These are phyloP conservation scores for Tolypocladium pustulatum DNA, from an alignment of 2,329 filamentous ascomycete genomes.

Conservation along the genomic window DNA sequence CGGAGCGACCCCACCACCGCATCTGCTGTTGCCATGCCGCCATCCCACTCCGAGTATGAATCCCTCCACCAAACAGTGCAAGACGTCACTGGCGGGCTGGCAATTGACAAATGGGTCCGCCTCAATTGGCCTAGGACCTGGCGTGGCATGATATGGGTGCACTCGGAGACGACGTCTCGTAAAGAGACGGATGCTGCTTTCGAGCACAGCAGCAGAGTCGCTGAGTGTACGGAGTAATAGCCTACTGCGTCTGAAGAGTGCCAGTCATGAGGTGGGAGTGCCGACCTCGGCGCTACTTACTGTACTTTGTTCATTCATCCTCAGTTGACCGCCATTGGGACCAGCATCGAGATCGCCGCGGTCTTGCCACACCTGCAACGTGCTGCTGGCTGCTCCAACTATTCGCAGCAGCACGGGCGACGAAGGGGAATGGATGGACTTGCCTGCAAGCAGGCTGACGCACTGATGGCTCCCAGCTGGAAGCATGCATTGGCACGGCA, in stretches of 20 bases:
- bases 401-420: too few species aligned
- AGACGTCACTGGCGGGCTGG: background rate
- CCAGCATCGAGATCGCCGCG: background rate
- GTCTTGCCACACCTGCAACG: background rate
- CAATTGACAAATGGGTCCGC: background rate
- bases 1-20: conserved; percentile 16
- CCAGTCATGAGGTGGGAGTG: background rate
- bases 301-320: background rate
- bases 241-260: background rate
- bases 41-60: background rate
- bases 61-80: background rate
- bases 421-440: too few species aligned
- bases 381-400: background rate
- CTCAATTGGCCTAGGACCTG: background rate
- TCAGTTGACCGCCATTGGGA: background rate
- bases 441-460: background rate
- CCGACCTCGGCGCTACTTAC: background rate
- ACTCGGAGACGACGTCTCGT: background rate
- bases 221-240: background rate
- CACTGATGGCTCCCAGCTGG: too few species aligned
- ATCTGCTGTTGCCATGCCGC: background rate
- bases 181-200: background rate
- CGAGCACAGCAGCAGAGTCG: background rate
- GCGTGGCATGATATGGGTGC: background rate
- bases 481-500: background rate